phyloP scores from a whole-genome alignment of 2,329 filamentous ascomycete species.

The Endothia cerciana region DNA sequence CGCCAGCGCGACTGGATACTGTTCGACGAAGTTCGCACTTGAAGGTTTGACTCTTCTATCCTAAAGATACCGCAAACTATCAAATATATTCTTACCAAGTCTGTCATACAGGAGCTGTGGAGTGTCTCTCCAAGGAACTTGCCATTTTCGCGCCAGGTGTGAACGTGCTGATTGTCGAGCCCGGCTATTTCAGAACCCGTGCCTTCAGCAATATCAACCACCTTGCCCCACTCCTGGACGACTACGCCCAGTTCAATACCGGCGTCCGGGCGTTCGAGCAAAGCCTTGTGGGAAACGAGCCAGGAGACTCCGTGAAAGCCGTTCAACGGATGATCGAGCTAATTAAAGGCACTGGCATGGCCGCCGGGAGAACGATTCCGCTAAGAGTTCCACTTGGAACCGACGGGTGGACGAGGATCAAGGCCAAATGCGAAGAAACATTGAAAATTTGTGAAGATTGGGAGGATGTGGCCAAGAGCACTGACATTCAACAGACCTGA shows the following conservation, averaged over 20 bases:
- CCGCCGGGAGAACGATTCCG: conserved; percentile 41
- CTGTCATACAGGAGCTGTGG: too few species aligned
- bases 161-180: conserved; percentile 44
- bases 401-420: conserved; percentile 54
- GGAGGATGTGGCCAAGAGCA: conserved; percentile 53
- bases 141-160: conserved; percentile 32
- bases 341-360: conserved; percentile 50
- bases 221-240: conserved; percentile 32
- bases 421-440: conserved; percentile 54
- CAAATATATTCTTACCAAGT: too few species aligned
- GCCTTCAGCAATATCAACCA: conserved; percentile 43
- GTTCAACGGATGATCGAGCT: conserved; percentile 58
- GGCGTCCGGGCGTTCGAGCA: conserved; percentile 30
- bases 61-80: too few species aligned
- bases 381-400: conserved; percentile 56
- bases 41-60: too few species aligned
- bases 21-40: too few species aligned
- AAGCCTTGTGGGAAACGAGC: conserved; percentile 40
- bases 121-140: too few species aligned
- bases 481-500: too few species aligned
- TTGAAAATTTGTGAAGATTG: conserved; percentile 52
- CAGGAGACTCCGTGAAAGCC: conserved; percentile 55
- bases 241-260: conserved; percentile 40
- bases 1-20: too few species aligned
- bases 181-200: conserved; percentile 47